Conservation (phyloP, 78 protist species). For the Polysphondylium violaceum region DNA sequence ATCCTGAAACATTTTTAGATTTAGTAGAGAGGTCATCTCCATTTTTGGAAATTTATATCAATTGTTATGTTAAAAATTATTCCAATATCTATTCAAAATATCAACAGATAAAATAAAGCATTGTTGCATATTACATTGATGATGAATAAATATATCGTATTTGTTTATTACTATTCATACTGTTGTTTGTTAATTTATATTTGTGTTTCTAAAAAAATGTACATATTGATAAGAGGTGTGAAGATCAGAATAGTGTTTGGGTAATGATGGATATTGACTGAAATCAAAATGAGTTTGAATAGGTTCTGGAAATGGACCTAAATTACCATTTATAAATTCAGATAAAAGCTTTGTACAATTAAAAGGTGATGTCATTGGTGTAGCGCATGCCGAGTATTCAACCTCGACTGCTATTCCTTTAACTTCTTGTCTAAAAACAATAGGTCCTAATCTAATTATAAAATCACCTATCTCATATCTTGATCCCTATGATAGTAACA, state of each 20-base stretch:
- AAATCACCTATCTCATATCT: conserved; percentile 73
- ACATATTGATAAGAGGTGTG: conserved; percentile 69
- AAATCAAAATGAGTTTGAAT: conserved; percentile 63
- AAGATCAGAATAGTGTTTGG: conserved; percentile 49
- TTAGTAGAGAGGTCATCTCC: too few relatives aligned
- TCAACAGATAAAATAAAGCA: too few relatives aligned
- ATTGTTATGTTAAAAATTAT: too few relatives aligned
- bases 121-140: too few relatives aligned
- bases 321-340: conserved; percentile 37
- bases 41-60: too few relatives aligned
- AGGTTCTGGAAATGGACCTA: conserved; percentile 42
- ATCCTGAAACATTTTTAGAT: too few relatives aligned
- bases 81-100: too few relatives aligned
- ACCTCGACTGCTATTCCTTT: conserved; percentile 50
- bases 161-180: neutral
- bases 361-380: conserved; percentile 31
- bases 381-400: conserved; percentile 46
- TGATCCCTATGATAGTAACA: neutral
- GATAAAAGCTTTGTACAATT: conserved; percentile 57
- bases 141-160: too few relatives aligned
- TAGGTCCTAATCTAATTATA: conserved; percentile 56
- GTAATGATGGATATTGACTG: conserved; percentile 40
- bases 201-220: conserved; percentile 42
- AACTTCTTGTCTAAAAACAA: conserved; percentile 30
- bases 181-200: neutral